A percentile compares a stretch with the other conserved stretches of the same genome.
Evolutionary conservation across 371 early-diverging fungal species (phyloP).

Genomic region (Mortierella sp.): DNA sequence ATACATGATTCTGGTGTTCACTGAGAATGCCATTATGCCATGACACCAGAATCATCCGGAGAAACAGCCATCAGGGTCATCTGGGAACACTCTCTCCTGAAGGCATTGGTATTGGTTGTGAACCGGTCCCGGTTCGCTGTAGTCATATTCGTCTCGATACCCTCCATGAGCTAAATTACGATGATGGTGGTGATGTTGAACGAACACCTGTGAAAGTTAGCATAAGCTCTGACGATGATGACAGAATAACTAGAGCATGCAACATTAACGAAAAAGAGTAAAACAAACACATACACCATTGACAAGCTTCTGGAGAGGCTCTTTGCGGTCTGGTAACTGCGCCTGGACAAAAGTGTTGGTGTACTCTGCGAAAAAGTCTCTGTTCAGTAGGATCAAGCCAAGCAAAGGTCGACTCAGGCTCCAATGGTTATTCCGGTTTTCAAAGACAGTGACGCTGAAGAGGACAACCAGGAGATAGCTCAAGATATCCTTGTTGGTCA

Average conservation of each 20-base stretch:
- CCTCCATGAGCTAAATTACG: conserved; percentile 71
- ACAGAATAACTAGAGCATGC: conserved; percentile 37
- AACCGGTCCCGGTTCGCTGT: conserved; percentile 84
- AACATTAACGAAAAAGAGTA: conserved; percentile 9
- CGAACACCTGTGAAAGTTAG: background rate
- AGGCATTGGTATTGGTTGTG: conserved; percentile 81
- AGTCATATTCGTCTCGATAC: conserved; percentile 74
- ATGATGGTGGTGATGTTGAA: too few species aligned
- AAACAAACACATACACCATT: conserved; percentile 29
- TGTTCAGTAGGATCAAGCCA: conserved; percentile 81
- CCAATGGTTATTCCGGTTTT: conserved; percentile 88
- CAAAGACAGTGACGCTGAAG: conserved; percentile 84
- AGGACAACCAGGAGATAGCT: conserved; percentile 74
- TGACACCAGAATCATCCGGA: background rate
- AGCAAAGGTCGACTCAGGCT: conserved; percentile 86
- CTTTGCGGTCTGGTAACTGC: conserved; percentile 82
- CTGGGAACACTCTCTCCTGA: conserved; percentile 68
- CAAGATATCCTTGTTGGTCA: conserved; percentile 70
- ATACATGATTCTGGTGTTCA: background rate
- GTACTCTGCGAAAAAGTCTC: conserved; percentile 77
- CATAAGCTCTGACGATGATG: too few species aligned
- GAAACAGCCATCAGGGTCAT: conserved; percentile 43
- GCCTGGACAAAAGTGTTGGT: conserved; percentile 74
- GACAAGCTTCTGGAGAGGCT: conserved; percentile 74
- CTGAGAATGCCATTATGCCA: background rate